Conservation (phyloP, 768 basidiomycete species). For the Kwoniella europaea region DNA sequence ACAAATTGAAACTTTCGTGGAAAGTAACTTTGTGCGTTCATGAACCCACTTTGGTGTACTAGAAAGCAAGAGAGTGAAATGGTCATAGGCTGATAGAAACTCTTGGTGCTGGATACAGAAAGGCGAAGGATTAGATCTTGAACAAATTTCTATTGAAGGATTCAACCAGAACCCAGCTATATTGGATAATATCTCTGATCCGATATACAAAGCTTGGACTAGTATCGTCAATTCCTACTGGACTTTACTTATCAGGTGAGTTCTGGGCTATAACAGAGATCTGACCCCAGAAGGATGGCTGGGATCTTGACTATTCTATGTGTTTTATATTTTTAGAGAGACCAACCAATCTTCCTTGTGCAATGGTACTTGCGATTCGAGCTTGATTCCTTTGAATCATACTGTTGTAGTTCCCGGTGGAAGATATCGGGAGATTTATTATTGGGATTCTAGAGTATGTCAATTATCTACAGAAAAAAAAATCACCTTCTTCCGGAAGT, state of each 20-base stretch:
- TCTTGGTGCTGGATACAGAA: constrained; percentile 41
- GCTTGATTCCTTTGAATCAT: constrained; percentile 86
- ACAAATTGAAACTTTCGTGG: constrained; percentile 70
- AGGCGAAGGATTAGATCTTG: constrained; percentile 84
- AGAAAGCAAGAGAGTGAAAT: too few relatives aligned
- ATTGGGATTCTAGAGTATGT: constrained; percentile 47
- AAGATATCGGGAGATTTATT: constrained; percentile 65
- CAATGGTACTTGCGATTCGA: constrained; percentile 71
- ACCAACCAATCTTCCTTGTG: constrained; percentile 77
- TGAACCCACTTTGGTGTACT: too few relatives aligned
- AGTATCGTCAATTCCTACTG: constrained; percentile 84
- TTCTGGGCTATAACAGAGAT: not conserved
- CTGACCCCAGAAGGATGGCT: too few relatives aligned
- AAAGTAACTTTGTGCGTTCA: constrained; percentile 75
- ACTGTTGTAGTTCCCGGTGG: constrained; percentile 88
- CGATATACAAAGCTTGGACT: constrained; percentile 72
- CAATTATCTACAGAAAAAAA: too few relatives aligned
- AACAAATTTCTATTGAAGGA: constrained; percentile 66
- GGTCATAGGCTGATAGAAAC: not conserved
- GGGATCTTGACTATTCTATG: not conserved
- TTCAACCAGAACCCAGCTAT: constrained; percentile 72
- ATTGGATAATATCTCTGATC: constrained; percentile 71
- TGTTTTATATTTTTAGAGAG: constrained; percentile 44
- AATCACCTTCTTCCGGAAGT: too few relatives aligned
- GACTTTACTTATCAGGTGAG: constrained; percentile 69